These are phyloP conservation scores for Metschnikowia kofuensis DNA, from an alignment of 805 yeast species.

Conservation along the genomic window DNA sequence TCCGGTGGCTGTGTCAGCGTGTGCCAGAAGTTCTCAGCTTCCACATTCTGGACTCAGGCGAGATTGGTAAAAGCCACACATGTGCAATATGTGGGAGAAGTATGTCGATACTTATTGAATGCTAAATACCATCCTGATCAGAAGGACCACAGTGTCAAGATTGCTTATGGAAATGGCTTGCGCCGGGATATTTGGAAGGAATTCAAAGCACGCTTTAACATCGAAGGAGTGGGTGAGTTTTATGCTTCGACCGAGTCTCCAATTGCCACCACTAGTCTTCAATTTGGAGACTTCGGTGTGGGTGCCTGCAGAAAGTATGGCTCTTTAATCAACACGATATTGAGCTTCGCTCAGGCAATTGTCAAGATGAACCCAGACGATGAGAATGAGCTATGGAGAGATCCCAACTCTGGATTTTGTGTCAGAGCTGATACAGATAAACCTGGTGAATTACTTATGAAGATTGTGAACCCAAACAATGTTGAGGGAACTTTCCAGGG, in stretches of 20 bases:
- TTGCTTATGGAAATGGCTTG: slow-evolving; percentile 89
- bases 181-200: slow-evolving; percentile 85
- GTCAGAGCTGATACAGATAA: slow-evolving; percentile 52
- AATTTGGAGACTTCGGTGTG: slow-evolving; percentile 72
- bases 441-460: slow-evolving; percentile 88
- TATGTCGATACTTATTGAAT: slow-evolving; percentile 78
- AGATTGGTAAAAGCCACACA: slow-evolving; percentile 68
- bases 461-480: slow-evolving; percentile 58
- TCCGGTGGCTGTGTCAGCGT: slow-evolving; percentile 76
- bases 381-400: slow-evolving; percentile 66
- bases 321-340: slow-evolving; percentile 47
- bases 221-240: slow-evolving; percentile 79
- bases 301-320: slow-evolving; percentile 90
- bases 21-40: slow-evolving; percentile 77
- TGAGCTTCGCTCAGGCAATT: slow-evolving; percentile 54
- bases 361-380: slow-evolving; percentile 81
- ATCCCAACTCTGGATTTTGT: slow-evolving; percentile 62
- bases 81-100: slow-evolving; percentile 93
- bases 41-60: slow-evolving; percentile 88
- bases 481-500: slow-evolving; percentile 85
- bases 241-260: slow-evolving; percentile 95
- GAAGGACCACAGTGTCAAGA: slow-evolving; percentile 51
- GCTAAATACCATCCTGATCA: slow-evolving; percentile 67
- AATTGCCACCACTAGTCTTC: slow-evolving; percentile 77
- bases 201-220: slow-evolving; percentile 73